Percentiles rank a stretch among this genome's conserved stretches.
phyloP scores from a whole-genome alignment of 768 basidiomycete species.

The Phylloporus scabripes region DNA sequence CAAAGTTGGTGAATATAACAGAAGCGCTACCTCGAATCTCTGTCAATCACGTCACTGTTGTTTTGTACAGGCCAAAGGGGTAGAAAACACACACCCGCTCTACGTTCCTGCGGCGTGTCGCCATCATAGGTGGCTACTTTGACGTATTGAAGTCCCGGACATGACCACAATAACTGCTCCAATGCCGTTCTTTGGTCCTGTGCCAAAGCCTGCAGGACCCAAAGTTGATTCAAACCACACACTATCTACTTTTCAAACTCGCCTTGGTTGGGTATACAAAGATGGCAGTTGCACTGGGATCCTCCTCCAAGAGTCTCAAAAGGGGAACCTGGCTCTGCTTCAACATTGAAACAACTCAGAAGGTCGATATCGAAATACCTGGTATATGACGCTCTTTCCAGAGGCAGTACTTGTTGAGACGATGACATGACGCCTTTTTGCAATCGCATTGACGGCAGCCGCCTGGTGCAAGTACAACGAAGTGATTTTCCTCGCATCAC shows the following conservation, averaged over 20 bases:
- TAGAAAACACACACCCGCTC: conserved; percentile 42
- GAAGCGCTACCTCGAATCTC: conserved; percentile 69
- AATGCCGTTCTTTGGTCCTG: conserved; percentile 79
- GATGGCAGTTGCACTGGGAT: conserved; percentile 60
- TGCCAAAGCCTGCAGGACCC: conserved; percentile 62
- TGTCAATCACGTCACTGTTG: conserved; percentile 19
- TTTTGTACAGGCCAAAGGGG: not conserved
- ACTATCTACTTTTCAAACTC: not conserved
- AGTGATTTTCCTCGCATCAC: conserved; percentile 52
- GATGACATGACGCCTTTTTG: conserved; percentile 61
- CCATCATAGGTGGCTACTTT: conserved; percentile 81
- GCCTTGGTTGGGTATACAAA: conserved; percentile 91
- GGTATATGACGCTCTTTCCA: conserved; percentile 85
- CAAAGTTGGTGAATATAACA: conserved; percentile 87
- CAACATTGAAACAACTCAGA: not conserved
- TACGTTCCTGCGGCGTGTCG: conserved; percentile 69
- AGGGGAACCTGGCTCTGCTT: conserved; percentile 54
- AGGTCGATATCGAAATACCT: conserved; percentile 40
- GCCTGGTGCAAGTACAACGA: conserved; percentile 68
- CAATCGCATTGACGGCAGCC: conserved; percentile 61
- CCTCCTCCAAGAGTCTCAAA: conserved; percentile 57
- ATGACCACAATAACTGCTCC: conserved; percentile 56
- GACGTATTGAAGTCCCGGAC: conserved; percentile 57
- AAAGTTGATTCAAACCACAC: not conserved
- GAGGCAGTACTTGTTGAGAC: conserved; percentile 90